Evolutionary conservation across 805 yeast genomes (phyloP).

Genomic region (Wickerhamiella australiensis): DNA sequence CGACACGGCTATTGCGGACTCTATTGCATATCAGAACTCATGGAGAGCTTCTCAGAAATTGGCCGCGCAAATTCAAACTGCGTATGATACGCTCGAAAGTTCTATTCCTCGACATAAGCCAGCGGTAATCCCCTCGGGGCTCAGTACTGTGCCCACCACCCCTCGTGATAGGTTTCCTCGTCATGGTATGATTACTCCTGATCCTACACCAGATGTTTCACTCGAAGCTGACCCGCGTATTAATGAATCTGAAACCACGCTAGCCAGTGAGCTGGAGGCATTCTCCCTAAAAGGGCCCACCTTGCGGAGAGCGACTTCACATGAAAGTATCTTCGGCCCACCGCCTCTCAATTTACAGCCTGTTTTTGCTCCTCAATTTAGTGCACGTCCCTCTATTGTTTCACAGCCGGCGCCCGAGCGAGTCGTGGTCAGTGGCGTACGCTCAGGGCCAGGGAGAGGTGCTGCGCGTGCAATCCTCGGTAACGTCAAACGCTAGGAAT

Average conservation of each 20-base stretch:
- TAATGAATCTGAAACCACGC: background rate
- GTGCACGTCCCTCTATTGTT: background rate
- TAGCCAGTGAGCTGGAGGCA: conserved; percentile 5
- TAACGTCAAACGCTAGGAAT: background rate
- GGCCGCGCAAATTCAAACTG: conserved; percentile 1
- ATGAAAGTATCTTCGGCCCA: conserved; percentile 9
- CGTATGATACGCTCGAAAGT: conserved; percentile 8
- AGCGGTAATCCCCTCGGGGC: background rate
- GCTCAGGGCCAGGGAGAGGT: conserved; percentile 1
- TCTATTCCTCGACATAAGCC: background rate
- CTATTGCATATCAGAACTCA: conserved; percentile 2
- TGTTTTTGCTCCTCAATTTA: background rate
- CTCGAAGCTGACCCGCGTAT: background rate
- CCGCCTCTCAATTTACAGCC: background rate
- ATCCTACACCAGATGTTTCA: background rate
- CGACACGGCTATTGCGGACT: conserved; percentile 7
- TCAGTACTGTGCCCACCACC: conserved; percentile 3
- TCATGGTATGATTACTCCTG: background rate
- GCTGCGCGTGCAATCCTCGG: conserved; percentile 7
- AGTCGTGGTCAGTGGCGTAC: conserved; percentile 8
- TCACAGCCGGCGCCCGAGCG: conserved; percentile 1
- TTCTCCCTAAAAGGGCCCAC: background rate
- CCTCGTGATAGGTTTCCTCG: background rate
- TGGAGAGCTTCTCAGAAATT: conserved; percentile 7
- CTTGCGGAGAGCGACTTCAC: conserved; percentile 3